Base-by-base conservation (phyloP, 2,329 filamentous ascomycete genomes). In the Penicillium olsonii region DNA sequence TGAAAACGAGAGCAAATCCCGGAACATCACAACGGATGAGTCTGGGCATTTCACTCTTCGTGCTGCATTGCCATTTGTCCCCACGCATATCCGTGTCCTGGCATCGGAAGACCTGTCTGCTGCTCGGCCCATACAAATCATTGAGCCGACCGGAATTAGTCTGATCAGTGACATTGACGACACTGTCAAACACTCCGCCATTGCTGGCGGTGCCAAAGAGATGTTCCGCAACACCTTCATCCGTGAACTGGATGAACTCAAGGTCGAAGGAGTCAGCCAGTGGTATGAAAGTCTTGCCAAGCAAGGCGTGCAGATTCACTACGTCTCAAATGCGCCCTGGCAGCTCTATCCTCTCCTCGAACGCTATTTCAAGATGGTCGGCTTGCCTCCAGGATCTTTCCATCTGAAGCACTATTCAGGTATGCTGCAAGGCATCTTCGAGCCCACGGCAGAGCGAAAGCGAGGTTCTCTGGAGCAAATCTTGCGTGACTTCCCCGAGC, bases 321-420 rank as follows among this genome's bases (percentile, higher is more conserved):
- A 99, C 69, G 95, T 96, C 57, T 99, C 94, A n/a, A 99, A 99
- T 71, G 95, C 92, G 42, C 94, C 94, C 0, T 99, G 95, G 95
- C 95, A 99, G 68, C 80, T 99, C 6, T 99, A 90, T 62, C 94
- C 94, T 0, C 84, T 97, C 2, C 76, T 99, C 10, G 87, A 89
- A 5, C 90, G 83, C 45, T 99, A 88, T 68, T 95, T 97, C 68
- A 84, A 85, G 56, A 73, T 87, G 34, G 88, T 88, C 6, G 88
- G 88, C 1, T 75, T 99, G 1, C 94, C 94, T 0, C 83, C 83
- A 0, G 95, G 94, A 0, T 96, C 92, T 0, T 88, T 97, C 58
- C 95, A 99, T 67, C 71, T 99, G 58, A 99, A 99, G 70, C 90
- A 95, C 58, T 99, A 99, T 70, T 90, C 84, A 53, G 94, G 95